Evolutionary conservation across 768 basidiomycete species (phyloP), one percentile per base, ranked within the genome.

Genomic region (Lentinus tigrinus): DNA sequence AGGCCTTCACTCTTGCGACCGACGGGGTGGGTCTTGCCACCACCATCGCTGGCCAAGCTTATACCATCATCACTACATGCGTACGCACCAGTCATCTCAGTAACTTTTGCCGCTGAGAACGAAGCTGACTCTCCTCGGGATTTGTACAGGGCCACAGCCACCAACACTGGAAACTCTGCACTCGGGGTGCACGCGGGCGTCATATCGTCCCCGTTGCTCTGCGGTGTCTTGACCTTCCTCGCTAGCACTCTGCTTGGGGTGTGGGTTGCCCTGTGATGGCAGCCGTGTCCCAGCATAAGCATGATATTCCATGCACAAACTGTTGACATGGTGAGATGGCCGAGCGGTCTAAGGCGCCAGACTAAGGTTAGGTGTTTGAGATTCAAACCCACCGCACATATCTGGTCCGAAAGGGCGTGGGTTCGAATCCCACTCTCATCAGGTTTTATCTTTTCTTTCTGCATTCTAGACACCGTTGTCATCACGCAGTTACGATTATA

Each of bases 261-360:
- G 14, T 39, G 38, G 38, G 38, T 39, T 39, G 38, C 9, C 3
- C 38, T 39, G 3, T 39, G 38, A n/a, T n/a, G n/a, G n/a, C n/a
- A n/a, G n/a, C n/a, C n/a, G n/a, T n/a, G n/a, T n/a, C n/a, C n/a
- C n/a, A 39, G 24, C 23, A 27, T 27, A 14, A 13, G 14, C 8
- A 38, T 14, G 19, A 24, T 14, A 27, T 4, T 27, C 27, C 49
- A 38, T 39, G 21, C 26, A 8, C 16, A 31, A 23, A 36, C 17
- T 28, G 6, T 7, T n/a, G n/a, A 51, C 47, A 68, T 55, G 69
- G 69, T 61, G 82, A 86, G 85, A 88, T 89, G 87, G 87, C 87
- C 86, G 87, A 89, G 86, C 85, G 87, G 86, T 88, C 87, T 85
- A 88, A 88, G 87, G 87, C 87, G 87, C 85, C 85, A 89, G 85